These are phyloP conservation scores for Diplodia sapinea DNA, from an alignment of 2,329 filamentous ascomycete species.

Conservation along the genomic window DNA sequence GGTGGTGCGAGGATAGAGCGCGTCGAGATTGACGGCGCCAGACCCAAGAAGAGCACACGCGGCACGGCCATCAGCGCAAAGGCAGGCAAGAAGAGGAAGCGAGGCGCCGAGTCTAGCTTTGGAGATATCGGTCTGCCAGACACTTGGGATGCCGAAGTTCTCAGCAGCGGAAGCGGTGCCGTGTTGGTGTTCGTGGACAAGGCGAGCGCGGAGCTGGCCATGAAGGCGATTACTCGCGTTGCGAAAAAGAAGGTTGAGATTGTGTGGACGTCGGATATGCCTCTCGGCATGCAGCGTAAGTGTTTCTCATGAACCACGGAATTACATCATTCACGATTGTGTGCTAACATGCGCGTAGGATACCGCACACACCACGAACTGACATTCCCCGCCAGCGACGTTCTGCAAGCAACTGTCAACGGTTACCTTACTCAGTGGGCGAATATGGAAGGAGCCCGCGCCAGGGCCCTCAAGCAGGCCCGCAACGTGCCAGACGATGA, in stretches of 20 bases:
- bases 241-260: slow-evolving; percentile 64
- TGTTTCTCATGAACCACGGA: slow-evolving; percentile 19
- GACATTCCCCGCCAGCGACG: slow-evolving; percentile 69
- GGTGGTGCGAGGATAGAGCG: slow-evolving; percentile 79
- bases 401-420: slow-evolving; percentile 77
- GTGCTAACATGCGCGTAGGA: slow-evolving; percentile 44
- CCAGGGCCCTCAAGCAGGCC: slow-evolving; percentile 65
- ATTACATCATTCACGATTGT: not conserved
- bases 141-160: slow-evolving; percentile 74
- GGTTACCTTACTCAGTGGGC: slow-evolving; percentile 83
- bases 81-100: slow-evolving; percentile 63
- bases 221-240: slow-evolving; percentile 74
- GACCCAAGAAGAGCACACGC: slow-evolving; percentile 48
- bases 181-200: slow-evolving; percentile 84
- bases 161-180: slow-evolving; percentile 76
- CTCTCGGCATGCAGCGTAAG: slow-evolving; percentile 60
- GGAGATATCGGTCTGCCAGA: slow-evolving; percentile 63
- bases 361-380: slow-evolving; percentile 71
- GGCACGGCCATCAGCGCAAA: slow-evolving; percentile 37
- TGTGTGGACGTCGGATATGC: slow-evolving; percentile 66
- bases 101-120: slow-evolving; percentile 45
- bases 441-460: slow-evolving; percentile 69
- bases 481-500: slow-evolving; percentile 89
- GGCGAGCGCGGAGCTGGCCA: slow-evolving; percentile 73
- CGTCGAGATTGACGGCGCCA: slow-evolving; percentile 73